A percentile compares a stretch with the other conserved stretches of the same genome.
phyloP scores from a whole-genome alignment of 345 rosid genomes.

The Lumnitzera littorea region DNA sequence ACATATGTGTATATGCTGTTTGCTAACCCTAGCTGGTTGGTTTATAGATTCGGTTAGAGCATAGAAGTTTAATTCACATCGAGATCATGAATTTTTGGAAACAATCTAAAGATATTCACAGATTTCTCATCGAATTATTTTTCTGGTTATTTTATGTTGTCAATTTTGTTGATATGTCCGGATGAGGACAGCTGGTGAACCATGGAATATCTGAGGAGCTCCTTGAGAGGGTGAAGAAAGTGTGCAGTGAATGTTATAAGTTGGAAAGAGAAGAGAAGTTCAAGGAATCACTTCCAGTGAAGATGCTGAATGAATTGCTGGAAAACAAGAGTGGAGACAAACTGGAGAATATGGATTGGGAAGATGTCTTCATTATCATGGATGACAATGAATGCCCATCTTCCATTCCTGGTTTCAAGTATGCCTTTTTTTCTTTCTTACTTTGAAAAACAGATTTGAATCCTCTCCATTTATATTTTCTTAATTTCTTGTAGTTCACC shows the following conservation, averaged over 20 bases:
- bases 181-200: conserved; percentile 53
- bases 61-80: no score
- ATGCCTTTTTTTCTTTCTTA: conserved; percentile 8
- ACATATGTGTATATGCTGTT: neutral
- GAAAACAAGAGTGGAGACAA: conserved; percentile 34
- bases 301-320: conserved; percentile 34
- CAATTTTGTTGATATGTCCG: neutral
- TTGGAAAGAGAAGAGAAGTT: conserved; percentile 67
- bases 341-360: conserved; percentile 72
- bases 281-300: conserved; percentile 42
- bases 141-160: no score
- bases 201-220: conserved; percentile 73
- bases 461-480: no score
- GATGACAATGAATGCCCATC: conserved; percentile 65
- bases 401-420: conserved; percentile 56
- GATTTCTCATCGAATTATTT: no score
- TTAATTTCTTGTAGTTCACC: no score
- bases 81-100: no score
- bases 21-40: neutral
- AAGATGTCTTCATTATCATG: conserved; percentile 66
- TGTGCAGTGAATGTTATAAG: conserved; percentile 43
- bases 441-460: neutral
- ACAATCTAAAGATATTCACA: no score
- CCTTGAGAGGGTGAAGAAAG: conserved; percentile 68
- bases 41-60: no score